These are phyloP conservation scores for Hyaloscypha finlandica DNA, from an alignment of 495 filamentous ascomycete species.

Conservation along the genomic window DNA sequence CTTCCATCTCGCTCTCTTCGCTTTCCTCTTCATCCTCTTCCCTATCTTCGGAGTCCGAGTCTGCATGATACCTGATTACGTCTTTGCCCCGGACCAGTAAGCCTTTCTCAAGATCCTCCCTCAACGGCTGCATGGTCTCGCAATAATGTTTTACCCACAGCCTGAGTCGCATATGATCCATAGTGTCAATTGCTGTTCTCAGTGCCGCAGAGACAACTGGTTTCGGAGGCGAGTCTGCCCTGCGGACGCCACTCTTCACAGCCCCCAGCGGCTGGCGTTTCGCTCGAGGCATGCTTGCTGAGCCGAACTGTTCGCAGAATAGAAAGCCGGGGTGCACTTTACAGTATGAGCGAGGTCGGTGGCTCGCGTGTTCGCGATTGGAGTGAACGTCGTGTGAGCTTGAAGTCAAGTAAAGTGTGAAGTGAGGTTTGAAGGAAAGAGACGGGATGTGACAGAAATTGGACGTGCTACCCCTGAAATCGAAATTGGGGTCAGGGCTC, in stretches of 20 bases:
- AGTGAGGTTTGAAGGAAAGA: no score
- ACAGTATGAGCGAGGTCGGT: no score
- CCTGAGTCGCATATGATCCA: not conserved
- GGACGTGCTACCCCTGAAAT: not conserved
- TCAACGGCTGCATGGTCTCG: not conserved
- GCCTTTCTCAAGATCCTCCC: not conserved
- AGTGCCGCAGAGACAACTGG: not conserved
- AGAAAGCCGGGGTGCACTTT: no score
- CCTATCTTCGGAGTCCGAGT: constrained; percentile 37
- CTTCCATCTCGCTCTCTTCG: constrained; percentile 28
- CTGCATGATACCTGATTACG: constrained; percentile 4
- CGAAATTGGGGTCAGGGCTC: not conserved
- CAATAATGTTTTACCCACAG: not conserved
- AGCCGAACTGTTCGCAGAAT: no score
- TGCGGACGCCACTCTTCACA: not conserved
- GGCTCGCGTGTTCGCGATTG: no score
- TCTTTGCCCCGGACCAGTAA: constrained; percentile 37
- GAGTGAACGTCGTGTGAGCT: no score
- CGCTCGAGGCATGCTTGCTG: not conserved
- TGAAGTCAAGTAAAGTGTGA: no score
- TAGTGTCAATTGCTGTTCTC: not conserved
- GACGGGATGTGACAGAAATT: not conserved
- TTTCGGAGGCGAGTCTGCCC: not conserved
- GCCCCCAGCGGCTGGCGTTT: not conserved
- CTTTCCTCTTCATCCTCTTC: no score